Conservation (phyloP, 148 eudicot genomes). For the Silene latifolia region DNA sequence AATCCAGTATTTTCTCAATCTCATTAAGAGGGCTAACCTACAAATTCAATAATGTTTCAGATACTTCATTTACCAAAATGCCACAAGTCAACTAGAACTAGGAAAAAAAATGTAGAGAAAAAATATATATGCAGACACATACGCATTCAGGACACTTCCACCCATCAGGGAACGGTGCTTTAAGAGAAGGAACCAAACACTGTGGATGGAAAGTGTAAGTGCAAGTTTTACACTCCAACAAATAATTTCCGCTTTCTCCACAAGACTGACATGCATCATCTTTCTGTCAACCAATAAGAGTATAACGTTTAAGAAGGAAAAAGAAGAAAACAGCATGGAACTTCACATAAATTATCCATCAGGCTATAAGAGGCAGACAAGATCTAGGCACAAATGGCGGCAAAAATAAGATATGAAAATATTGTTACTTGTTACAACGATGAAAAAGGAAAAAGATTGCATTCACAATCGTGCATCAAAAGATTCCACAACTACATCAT, state of each 20-base stretch:
- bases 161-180: slow-evolving; percentile 68
- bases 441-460: neutral
- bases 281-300: slow-evolving; percentile 42
- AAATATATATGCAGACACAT: slow-evolving; percentile 28
- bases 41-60: slow-evolving; percentile 26
- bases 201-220: slow-evolving; percentile 81
- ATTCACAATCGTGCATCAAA: neutral
- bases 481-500: neutral
- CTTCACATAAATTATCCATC: slow-evolving; percentile 4
- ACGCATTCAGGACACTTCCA: slow-evolving; percentile 98
- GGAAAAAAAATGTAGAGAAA: neutral
- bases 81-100: neutral
- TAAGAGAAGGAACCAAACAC: slow-evolving; percentile 69
- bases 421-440: no score
- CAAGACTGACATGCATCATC: slow-evolving; percentile 72
- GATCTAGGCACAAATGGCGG: neutral
- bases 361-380: neutral
- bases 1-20: slow-evolving; percentile 88
- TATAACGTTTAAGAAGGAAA: slow-evolving; percentile 1
- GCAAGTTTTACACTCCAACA: slow-evolving; percentile 73
- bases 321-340: neutral
- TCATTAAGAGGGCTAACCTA: slow-evolving; percentile 91
- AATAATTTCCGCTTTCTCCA: slow-evolving; percentile 46
- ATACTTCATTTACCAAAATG: slow-evolving; percentile 1
- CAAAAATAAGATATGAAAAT: neutral